A percentile compares a stretch with the other conserved stretches of the same genome.
These are phyloP conservation scores for Backusella macrospora DNA, from an alignment of 192 early-diverging fungal genomes.

Conservation along the genomic window DNA sequence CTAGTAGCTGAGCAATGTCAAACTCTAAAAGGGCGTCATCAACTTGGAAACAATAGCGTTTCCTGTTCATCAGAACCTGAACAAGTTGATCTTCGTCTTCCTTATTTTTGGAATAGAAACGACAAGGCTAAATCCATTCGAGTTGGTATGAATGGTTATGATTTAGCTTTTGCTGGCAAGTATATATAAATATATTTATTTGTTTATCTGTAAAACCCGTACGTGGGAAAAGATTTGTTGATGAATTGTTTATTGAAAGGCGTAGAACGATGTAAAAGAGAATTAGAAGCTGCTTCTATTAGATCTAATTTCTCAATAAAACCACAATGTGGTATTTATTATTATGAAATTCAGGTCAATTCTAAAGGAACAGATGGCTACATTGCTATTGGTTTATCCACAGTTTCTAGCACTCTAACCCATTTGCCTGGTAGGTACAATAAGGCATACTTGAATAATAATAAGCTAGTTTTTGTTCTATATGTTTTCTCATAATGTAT, in stretches of 20 bases:
- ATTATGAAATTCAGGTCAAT: slow-evolving; percentile 86
- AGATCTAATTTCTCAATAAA: slow-evolving; percentile 83
- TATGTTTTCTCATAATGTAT: neutral
- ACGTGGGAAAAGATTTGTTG: slow-evolving; percentile 20
- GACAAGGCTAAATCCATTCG: slow-evolving; percentile 59
- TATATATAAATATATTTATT: slow-evolving; percentile 18
- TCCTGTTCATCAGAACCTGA: slow-evolving; percentile 7
- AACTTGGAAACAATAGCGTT: neutral
- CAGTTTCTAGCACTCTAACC: slow-evolving; percentile 49
- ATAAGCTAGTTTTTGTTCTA: neutral
- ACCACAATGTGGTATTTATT: slow-evolving; percentile 84
- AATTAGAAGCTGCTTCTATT: slow-evolving; percentile 80
- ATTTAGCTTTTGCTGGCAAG: slow-evolving; percentile 58
- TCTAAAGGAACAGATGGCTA: slow-evolving; percentile 89
- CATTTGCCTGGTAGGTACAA: slow-evolving; percentile 77
- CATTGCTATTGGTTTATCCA: slow-evolving; percentile 90
- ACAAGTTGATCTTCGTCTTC: slow-evolving; percentile 45
- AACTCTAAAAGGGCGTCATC: neutral
- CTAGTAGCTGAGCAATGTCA: slow-evolving; percentile 32
- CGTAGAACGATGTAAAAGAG: slow-evolving; percentile 66
- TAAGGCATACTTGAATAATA: neutral
- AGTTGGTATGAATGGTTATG: slow-evolving; percentile 41
- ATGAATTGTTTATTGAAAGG: slow-evolving; percentile 26
- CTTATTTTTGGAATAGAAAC: slow-evolving; percentile 61
- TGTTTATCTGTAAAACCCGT: slow-evolving; percentile 22